These are phyloP conservation scores for Metschnikowia anglica DNA, from an alignment of 805 yeast species.

Conservation along the genomic window DNA sequence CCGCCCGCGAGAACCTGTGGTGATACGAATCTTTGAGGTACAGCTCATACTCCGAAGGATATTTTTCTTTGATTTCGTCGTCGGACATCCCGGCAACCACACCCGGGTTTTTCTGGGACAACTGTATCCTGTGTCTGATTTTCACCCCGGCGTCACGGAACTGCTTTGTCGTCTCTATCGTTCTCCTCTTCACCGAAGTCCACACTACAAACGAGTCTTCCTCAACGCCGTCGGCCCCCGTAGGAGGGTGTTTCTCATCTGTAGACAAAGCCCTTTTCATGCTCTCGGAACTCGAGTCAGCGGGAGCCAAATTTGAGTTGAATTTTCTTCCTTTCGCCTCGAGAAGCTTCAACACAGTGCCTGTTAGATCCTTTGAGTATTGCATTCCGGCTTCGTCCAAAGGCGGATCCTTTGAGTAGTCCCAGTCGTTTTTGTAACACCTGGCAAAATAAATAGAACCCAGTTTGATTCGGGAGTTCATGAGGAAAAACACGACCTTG, in stretches of 20 bases:
- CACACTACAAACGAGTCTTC: conserved; percentile 77
- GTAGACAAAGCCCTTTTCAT: conserved; percentile 26
- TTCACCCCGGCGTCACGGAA: conserved; percentile 63
- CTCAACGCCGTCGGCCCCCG: conserved; percentile 56
- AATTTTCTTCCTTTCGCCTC: conserved; percentile 36
- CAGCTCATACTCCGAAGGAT: conserved; percentile 68
- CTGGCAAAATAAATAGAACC: conserved; percentile 94
- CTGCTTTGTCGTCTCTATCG: conserved; percentile 72
- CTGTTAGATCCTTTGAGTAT: conserved; percentile 65
- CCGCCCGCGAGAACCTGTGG: conserved; percentile 87
- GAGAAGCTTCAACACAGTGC: conserved; percentile 48
- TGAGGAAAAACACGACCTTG: conserved; percentile 85
- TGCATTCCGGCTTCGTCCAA: conserved; percentile 69
- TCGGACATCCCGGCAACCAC: conserved; percentile 68
- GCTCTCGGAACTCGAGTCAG: background rate
- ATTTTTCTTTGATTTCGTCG: conserved; percentile 56
- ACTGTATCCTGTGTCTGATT: conserved; percentile 73
- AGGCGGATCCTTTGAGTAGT: conserved; percentile 75
- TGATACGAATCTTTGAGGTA: conserved; percentile 83
- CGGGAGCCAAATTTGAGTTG: conserved; percentile 3
- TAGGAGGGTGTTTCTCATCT: conserved; percentile 44
- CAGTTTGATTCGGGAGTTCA: conserved; percentile 83
- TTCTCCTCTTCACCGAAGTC: conserved; percentile 89
- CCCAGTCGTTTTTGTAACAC: conserved; percentile 57
- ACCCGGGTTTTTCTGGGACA: conserved; percentile 89